A percentile compares a stretch with the other conserved stretches of the same genome.
These are phyloP conservation scores for Tuctoria greenei DNA, from an alignment of 176 grass and related monocot species.

Conservation along the genomic window DNA sequence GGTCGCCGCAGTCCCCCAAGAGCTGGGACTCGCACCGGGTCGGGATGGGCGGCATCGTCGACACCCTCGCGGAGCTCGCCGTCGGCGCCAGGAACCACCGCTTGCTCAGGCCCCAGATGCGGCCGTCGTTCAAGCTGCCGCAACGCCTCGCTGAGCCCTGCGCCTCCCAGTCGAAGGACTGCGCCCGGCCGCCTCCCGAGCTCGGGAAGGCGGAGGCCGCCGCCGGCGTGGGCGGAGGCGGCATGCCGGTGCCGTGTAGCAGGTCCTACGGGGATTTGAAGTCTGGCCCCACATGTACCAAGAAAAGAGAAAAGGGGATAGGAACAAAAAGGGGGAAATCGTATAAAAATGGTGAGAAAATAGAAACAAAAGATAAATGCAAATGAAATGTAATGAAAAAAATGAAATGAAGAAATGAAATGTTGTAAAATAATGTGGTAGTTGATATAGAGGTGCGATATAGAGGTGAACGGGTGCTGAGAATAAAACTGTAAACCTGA, in stretches of 20 bases:
- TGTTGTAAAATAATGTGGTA: too few relatives aligned
- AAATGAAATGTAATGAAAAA: too few relatives aligned
- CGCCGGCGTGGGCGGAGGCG: background rate
- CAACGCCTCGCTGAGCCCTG: constrained; percentile 16
- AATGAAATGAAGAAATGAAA: too few relatives aligned
- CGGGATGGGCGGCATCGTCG: constrained; percentile 70
- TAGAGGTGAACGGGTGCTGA: too few relatives aligned
- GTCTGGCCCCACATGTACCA: too few relatives aligned
- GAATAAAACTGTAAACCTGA: too few relatives aligned
- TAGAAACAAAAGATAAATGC: too few relatives aligned
- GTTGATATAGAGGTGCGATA: too few relatives aligned
- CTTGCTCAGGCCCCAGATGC: constrained; percentile 36
- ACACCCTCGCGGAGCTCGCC: constrained; percentile 38
- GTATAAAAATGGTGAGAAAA: too few relatives aligned
- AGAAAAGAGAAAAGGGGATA: too few relatives aligned
- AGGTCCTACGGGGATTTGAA: constrained; percentile 53
- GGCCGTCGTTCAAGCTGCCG: constrained; percentile 12
- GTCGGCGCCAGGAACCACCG: constrained; percentile 34
- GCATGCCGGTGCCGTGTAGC: constrained; percentile 32
- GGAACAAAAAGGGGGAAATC: too few relatives aligned
- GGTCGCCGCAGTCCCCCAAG: constrained; percentile 52
- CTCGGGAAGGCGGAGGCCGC: constrained; percentile 39
- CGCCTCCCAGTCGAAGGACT: constrained; percentile 55
- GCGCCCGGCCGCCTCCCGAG: constrained; percentile 13
- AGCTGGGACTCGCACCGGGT: constrained; percentile 69